Conservation (phyloP, 2,329 filamentous ascomycete genomes). For the Rugonectria rugulosa region DNA sequence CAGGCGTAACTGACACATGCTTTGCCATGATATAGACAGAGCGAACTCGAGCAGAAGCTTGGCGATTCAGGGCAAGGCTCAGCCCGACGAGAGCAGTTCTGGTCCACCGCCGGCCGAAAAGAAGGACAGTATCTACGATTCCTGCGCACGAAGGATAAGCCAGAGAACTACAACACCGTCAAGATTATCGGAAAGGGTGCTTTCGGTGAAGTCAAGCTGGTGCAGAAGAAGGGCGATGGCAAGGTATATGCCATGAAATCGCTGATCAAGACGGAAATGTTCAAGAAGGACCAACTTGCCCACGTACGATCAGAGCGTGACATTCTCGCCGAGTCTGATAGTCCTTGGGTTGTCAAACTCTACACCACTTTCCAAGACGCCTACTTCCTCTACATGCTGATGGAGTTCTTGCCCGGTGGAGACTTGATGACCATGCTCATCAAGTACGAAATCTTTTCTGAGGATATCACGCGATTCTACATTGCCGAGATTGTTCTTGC, state of each 20-base stretch:
- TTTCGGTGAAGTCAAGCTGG: conserved; percentile 97
- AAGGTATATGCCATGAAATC: conserved; percentile 99
- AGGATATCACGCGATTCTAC: conserved; percentile 98
- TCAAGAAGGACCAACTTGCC: conserved; percentile 97
- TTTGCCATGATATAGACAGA: conserved; percentile 67
- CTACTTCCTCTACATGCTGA: conserved; percentile 97
- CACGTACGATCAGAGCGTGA: conserved; percentile 98
- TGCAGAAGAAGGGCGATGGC: conserved; percentile 94
- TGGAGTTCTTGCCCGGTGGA: conserved; percentile 98
- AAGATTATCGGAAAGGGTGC: conserved; percentile 99
- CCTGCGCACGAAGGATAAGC: conserved; percentile 89
- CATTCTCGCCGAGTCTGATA: conserved; percentile 98
- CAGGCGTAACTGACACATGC: conserved; percentile 18
- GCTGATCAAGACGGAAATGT: conserved; percentile 98
- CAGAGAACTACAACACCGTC: conserved; percentile 93
- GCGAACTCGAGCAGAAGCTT: conserved; percentile 88
- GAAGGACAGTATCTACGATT: conserved; percentile 95
- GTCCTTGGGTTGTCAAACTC: conserved; percentile 98
- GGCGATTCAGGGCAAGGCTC: conserved; percentile 78
- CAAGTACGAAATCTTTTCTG: conserved; percentile 99
- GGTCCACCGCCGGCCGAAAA: conserved; percentile 83
- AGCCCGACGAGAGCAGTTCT: conserved; percentile 82
- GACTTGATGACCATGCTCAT: conserved; percentile 99
- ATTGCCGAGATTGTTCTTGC: conserved; percentile 98
- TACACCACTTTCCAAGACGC: conserved; percentile 97